These are phyloP conservation scores for Malus domestica DNA, from an alignment of 306 rosid genomes.

Conservation along the genomic window DNA sequence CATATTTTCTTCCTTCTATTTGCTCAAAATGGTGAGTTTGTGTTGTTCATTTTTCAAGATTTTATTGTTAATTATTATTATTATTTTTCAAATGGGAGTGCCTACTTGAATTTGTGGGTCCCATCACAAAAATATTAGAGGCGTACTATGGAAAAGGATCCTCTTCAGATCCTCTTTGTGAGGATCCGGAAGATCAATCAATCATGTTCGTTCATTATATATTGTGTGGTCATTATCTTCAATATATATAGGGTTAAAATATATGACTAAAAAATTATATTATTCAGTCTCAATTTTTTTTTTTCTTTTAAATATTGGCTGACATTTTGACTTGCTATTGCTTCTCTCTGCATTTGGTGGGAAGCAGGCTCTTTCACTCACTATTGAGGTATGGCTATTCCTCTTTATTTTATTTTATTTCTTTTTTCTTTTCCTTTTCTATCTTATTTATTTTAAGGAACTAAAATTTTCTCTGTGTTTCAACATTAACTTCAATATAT, in stretches of 20 bases:
- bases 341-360: slow-evolving; percentile 3
- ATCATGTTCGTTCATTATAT: too few species aligned
- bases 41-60: neutral
- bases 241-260: too few species aligned
- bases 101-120: too few species aligned
- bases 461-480: neutral
- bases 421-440: neutral
- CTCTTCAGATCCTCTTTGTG: rapidly evolving
- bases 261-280: too few species aligned
- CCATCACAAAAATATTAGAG: too few species aligned
- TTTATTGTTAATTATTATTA: neutral
- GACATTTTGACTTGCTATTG: neutral
- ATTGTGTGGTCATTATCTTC: too few species aligned
- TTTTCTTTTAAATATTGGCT: neutral
- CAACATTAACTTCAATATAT: neutral
- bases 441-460: neutral
- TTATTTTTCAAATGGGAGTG: too few species aligned
- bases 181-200: too few species aligned
- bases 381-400: slow-evolving; percentile 39
- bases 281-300: too few species aligned
- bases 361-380: slow-evolving; percentile 35
- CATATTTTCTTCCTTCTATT: neutral
- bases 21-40: neutral
- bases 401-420: neutral
- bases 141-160: too few species aligned